phyloP scores from a whole-genome alignment of 306 rosid genomes.

The Carpinus viminea region DNA sequence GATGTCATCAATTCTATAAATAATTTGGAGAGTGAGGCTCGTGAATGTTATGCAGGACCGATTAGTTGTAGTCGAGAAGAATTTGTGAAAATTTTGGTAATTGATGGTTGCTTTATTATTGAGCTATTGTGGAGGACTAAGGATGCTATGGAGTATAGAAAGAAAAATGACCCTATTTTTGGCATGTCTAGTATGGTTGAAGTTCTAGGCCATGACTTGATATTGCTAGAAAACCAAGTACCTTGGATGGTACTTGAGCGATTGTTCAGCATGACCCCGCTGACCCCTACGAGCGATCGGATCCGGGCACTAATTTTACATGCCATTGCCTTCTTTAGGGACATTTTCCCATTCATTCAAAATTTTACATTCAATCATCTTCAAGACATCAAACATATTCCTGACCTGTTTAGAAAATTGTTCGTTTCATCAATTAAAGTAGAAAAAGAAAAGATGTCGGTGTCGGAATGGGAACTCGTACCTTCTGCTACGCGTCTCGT shows the following conservation, averaged over 20 bases:
- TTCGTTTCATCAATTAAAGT: too few relatives aligned
- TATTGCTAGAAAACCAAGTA: constrained; percentile 28
- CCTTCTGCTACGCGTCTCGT: background rate
- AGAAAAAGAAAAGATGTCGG: too few relatives aligned
- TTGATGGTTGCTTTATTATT: constrained; percentile 35
- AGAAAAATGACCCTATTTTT: background rate
- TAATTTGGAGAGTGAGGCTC: background rate
- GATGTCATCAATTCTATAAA: background rate
- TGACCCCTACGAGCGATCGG: too few relatives aligned
- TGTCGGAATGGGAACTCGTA: background rate
- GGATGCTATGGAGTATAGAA: background rate
- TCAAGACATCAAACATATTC: too few relatives aligned
- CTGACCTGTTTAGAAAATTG: too few relatives aligned
- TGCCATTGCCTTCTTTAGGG: too few relatives aligned
- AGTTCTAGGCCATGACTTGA: constrained; percentile 2
- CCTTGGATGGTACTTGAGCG: constrained; percentile 31
- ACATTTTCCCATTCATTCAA: too few relatives aligned
- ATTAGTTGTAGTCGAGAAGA: background rate
- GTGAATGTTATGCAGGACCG: background rate
- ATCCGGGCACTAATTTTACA: too few relatives aligned
- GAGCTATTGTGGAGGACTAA: constrained; percentile 21
- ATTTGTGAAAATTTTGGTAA: constrained; percentile 23
- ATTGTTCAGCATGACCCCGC: background rate
- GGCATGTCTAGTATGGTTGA: too few relatives aligned
- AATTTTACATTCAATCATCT: too few relatives aligned